A percentile compares a stretch with the other conserved stretches of the same genome.
Evolutionary conservation across 1,284 basidiomycete species (phyloP).

Genomic region (Entoloma clypeatum): DNA sequence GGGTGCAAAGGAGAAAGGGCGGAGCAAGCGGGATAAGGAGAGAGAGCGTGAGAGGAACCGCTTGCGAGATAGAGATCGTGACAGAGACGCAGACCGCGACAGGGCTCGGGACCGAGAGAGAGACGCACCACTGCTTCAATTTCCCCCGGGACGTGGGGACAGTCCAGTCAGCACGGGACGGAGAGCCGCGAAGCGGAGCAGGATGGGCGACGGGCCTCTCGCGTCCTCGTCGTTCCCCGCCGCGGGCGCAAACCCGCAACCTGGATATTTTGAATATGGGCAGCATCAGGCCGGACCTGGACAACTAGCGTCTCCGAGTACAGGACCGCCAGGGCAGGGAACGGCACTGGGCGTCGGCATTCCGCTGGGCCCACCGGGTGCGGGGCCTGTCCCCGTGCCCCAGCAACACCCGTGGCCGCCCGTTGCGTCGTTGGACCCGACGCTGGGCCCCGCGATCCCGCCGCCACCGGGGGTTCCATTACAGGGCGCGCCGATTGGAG

Average conservation of each 20-base stretch:
- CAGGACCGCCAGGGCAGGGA: too few species aligned
- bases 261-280: neutral
- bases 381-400: conserved; percentile 18
- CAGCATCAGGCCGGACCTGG: conserved; percentile 2
- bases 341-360: conserved; percentile 12
- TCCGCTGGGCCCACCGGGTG: conserved; percentile 14
- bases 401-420: conserved; percentile 32
- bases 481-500: neutral
- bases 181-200: conserved; percentile 34
- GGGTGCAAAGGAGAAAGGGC: conserved; percentile 7
- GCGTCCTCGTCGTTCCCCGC: conserved; percentile 3
- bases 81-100: conserved; percentile 17
- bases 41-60: conserved; percentile 2
- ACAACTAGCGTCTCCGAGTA: too few species aligned
- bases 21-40: conserved; percentile 3
- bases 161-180: conserved; percentile 15
- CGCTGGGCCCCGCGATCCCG: conserved; percentile 25
- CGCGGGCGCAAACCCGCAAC: neutral
- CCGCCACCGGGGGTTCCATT: too few species aligned
- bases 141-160: too few species aligned
- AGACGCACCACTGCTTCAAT: too few species aligned
- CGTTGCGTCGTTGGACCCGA: conserved; percentile 26
- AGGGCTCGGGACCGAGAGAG: conserved; percentile 11
- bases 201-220: conserved; percentile 32
- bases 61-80: neutral